phyloP scores from a whole-genome alignment of 345 rosid genomes.

The Linum trigynum region DNA sequence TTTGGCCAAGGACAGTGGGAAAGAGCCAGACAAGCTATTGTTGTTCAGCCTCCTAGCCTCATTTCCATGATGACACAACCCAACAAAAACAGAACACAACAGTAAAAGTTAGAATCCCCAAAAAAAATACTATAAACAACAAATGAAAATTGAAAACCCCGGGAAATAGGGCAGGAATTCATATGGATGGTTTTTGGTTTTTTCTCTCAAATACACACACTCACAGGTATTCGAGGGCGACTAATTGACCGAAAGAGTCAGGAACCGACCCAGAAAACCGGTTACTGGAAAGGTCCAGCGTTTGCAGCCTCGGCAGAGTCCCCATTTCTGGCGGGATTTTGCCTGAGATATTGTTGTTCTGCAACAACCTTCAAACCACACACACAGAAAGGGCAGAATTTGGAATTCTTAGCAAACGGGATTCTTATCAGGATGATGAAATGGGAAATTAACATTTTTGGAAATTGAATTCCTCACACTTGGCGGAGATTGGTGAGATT shows the following conservation, averaged over 20 bases:
- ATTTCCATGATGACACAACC: slow-evolving; percentile 32
- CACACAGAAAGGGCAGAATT: neutral
- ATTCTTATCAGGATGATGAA: neutral
- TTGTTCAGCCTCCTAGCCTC: slow-evolving; percentile 84
- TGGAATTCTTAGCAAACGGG: too few relatives aligned
- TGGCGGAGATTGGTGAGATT: slow-evolving; percentile 87
- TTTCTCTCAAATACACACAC: slow-evolving; percentile 14
- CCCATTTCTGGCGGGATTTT: slow-evolving; percentile 64
- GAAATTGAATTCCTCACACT: slow-evolving; percentile 41
- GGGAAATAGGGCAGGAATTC: neutral
- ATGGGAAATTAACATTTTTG: neutral
- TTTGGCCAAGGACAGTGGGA: slow-evolving; percentile 66
- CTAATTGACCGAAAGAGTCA: slow-evolving; percentile 41
- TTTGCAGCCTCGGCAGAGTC: slow-evolving; percentile 53
- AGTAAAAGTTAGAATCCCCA: neutral
- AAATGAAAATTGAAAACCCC: neutral
- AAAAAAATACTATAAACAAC: neutral
- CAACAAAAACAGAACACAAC: slow-evolving; percentile 3
- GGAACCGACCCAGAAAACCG: slow-evolving; percentile 58
- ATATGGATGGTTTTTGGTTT: neutral
- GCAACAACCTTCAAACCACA: slow-evolving; percentile 51
- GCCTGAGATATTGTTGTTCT: slow-evolving; percentile 88
- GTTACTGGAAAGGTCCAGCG: slow-evolving; percentile 82
- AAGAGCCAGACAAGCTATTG: slow-evolving; percentile 75
- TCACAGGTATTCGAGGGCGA: slow-evolving; percentile 65